phyloP scores from a whole-genome alignment of 2,329 filamentous ascomycete genomes.

The Aspergillus glaucus region DNA sequence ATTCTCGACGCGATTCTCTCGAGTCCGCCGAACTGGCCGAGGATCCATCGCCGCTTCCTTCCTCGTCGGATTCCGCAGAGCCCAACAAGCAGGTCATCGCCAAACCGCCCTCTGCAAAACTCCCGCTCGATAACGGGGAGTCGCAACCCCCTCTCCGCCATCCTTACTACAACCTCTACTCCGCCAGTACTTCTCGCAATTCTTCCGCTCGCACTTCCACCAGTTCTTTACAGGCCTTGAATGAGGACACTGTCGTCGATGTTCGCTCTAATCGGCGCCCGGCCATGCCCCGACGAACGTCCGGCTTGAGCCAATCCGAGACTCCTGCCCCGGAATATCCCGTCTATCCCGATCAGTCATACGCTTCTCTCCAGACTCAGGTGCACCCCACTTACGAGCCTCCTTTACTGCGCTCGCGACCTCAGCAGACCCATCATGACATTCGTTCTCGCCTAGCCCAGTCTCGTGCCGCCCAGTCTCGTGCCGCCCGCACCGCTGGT shows the following conservation, averaged over 20 bases:
- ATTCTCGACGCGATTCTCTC: constrained; percentile 7
- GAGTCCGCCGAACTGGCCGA: constrained; percentile 18
- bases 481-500: constrained; percentile 36
- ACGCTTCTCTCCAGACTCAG: constrained; percentile 41
- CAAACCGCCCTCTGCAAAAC: constrained; percentile 21
- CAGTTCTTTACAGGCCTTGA: constrained; percentile 37
- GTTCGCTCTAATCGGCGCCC: constrained; percentile 27
- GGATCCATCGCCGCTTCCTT: constrained; percentile 6
- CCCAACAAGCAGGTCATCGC: constrained; percentile 12
- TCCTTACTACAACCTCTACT: constrained; percentile 27
- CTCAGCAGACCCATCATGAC: constrained; percentile 32
- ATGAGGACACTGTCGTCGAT: constrained; percentile 32
- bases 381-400: constrained; percentile 35
- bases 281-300: constrained; percentile 20
- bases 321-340: constrained; percentile 30
- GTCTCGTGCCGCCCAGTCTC: constrained; percentile 22
- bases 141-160: constrained; percentile 25
- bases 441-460: not conserved
- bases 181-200: constrained; percentile 27
- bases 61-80: constrained; percentile 17
- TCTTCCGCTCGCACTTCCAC: constrained; percentile 37
- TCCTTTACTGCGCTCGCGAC: constrained; percentile 35
- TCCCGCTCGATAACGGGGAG: constrained; percentile 21
- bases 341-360: constrained; percentile 45
- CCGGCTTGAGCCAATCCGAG: constrained; percentile 23